These are phyloP conservation scores for Adenanthera pavonina DNA, from an alignment of 306 rosid genomes.

Conservation along the genomic window DNA sequence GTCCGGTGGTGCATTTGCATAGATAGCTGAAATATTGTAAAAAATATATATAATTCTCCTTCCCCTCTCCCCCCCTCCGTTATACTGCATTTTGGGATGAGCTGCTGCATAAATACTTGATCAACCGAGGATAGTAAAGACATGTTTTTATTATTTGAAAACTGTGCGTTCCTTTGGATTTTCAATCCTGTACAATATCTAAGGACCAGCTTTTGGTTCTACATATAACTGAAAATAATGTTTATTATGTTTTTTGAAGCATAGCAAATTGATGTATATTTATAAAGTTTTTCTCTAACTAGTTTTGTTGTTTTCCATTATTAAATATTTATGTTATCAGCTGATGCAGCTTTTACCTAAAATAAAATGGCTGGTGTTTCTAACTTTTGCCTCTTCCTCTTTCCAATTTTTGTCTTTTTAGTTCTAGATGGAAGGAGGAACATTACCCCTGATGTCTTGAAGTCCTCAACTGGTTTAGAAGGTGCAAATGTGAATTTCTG, in stretches of 20 bases:
- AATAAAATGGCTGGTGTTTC: constrained; percentile 28
- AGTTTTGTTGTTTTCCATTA: constrained; percentile 29
- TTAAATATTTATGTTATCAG: neutral
- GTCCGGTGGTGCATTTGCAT: neutral
- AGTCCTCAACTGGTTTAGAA: constrained; percentile 88
- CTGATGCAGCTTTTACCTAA: constrained; percentile 22
- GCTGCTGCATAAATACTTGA: neutral
- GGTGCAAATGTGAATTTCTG: constrained; percentile 53
- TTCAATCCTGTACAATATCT: neutral
- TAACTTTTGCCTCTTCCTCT: constrained; percentile 20
- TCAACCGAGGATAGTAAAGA: neutral
- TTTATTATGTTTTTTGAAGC: neutral
- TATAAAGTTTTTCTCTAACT: constrained; percentile 14
- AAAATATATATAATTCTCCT: neutral
- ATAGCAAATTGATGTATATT: neutral
- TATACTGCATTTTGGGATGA: neutral
- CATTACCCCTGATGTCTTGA: constrained; percentile 78
- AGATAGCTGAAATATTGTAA: neutral
- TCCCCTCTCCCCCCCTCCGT: neutral
- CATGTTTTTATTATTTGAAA: neutral
- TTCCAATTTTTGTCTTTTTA: constrained; percentile 41
- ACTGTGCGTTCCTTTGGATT: neutral
- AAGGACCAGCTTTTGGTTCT: neutral
- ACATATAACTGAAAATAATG: constrained; percentile 18
- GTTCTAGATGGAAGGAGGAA: constrained; percentile 87